These are phyloP conservation scores for Monosporozyma aerobia DNA, from an alignment of 805 yeast genomes.

Conservation along the genomic window DNA sequence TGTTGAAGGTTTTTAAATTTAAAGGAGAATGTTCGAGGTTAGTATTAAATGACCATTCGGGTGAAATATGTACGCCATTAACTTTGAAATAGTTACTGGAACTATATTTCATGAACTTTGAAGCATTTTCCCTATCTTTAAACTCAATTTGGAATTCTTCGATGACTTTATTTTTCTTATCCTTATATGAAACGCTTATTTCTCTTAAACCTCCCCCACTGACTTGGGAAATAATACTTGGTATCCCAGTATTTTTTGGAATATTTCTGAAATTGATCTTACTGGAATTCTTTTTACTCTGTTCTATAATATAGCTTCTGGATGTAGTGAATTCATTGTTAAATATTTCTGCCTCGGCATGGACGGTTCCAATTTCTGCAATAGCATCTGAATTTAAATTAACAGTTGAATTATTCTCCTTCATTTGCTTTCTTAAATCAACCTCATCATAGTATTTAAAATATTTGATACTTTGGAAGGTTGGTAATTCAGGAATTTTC, in stretches of 20 bases:
- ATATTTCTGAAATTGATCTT: slow-evolving; percentile 20
- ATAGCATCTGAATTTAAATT: not conserved
- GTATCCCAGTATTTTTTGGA: slow-evolving; percentile 37
- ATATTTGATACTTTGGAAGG: not conserved
- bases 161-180: slow-evolving; percentile 32
- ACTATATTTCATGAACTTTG: slow-evolving; percentile 42
- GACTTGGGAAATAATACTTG: slow-evolving; percentile 44
- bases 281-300: not conserved
- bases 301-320: not conserved
- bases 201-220: slow-evolving; percentile 58
- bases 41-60: slow-evolving; percentile 35
- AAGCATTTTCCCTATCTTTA: slow-evolving; percentile 44
- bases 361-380: not conserved
- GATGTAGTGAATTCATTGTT: not conserved
- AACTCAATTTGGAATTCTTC: slow-evolving; percentile 35
- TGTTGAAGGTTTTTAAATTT: not conserved
- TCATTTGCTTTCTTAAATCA: not conserved
- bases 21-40: slow-evolving; percentile 18
- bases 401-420: not conserved
- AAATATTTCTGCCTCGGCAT: not conserved
- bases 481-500: not conserved
- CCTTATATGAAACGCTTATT: not conserved
- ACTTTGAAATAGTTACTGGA: slow-evolving; percentile 45
- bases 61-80: slow-evolving; percentile 44
- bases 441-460: not conserved